Percentiles rank a stretch among this genome's conserved stretches.
Evolutionary conservation across 495 filamentous ascomycete genomes (phyloP).

Genomic region (Aspergillus steynii): DNA sequence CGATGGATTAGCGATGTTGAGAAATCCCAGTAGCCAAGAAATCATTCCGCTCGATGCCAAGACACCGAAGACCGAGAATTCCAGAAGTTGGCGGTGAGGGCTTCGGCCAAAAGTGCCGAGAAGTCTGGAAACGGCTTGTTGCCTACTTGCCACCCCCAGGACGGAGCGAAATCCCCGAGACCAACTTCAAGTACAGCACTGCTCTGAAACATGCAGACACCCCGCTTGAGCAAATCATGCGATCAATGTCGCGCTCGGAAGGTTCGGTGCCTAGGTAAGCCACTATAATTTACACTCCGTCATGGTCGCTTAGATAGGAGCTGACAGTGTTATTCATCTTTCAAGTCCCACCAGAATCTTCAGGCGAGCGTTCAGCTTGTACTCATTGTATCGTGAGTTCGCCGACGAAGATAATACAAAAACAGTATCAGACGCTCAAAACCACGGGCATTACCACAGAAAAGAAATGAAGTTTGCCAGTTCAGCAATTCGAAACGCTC

Average conservation of each 20-base stretch:
- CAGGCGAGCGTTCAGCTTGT: not conserved
- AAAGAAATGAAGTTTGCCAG: conserved; percentile 12
- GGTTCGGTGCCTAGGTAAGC: conserved; percentile 11
- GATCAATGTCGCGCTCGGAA: conserved; percentile 14
- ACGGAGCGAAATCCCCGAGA: too few species aligned
- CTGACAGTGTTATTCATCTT: not conserved
- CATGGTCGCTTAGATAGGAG: not conserved
- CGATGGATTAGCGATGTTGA: conserved; percentile 12
- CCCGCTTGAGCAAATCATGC: conserved; percentile 9
- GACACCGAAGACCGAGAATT: too few species aligned
- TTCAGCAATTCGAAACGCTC: conserved; percentile 11
- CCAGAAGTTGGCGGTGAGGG: too few species aligned
- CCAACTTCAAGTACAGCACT: too few species aligned
- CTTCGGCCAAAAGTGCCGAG: too few species aligned
- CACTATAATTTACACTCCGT: not conserved
- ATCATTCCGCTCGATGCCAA: too few species aligned
- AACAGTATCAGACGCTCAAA: not conserved
- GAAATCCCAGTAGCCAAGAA: conserved; percentile 4
- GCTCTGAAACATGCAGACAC: conserved; percentile 8
- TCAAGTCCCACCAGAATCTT: not conserved
- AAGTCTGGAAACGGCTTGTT: too few species aligned
- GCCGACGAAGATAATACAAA: not conserved
- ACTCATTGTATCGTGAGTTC: not conserved
- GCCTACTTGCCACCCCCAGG: too few species aligned
- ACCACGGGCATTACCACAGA: not conserved